Evolutionary conservation across 805 yeast species (phyloP).

Genomic region (Yamadazyma phyllophila): DNA sequence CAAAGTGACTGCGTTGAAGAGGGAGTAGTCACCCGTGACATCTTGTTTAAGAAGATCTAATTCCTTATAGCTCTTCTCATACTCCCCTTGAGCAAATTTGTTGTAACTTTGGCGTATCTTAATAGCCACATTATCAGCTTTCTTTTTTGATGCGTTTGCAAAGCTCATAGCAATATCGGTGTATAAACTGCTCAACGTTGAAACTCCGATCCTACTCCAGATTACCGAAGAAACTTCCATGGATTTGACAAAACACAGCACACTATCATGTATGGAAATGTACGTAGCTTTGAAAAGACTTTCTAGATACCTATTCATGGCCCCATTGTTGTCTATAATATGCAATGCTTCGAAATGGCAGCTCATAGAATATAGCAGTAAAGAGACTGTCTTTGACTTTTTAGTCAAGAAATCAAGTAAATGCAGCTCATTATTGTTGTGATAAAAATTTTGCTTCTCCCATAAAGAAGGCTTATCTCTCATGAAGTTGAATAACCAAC

Average conservation of each 20-base stretch:
- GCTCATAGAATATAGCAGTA: conserved; percentile 55
- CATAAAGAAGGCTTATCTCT: conserved; percentile 61
- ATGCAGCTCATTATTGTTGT: conserved; percentile 54
- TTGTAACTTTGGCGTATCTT: conserved; percentile 39
- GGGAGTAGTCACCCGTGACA: conserved; percentile 31
- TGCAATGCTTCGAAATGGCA: conserved; percentile 64
- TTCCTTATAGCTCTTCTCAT: conserved; percentile 36
- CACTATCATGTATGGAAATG: conserved; percentile 50
- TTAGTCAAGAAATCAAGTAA: conserved; percentile 59
- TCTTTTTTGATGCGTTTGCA: conserved; percentile 25
- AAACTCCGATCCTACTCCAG: conserved; percentile 54
- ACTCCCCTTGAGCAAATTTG: conserved; percentile 36
- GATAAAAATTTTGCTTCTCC: conserved; percentile 45
- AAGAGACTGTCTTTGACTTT: conserved; percentile 50
- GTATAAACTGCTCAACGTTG: conserved; percentile 46
- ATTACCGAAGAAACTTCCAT: conserved; percentile 45
- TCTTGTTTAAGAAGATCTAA: conserved; percentile 29
- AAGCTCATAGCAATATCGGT: conserved; percentile 45
- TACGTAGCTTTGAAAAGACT: conserved; percentile 56
- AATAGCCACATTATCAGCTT: conserved; percentile 39
- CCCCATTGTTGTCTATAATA: conserved; percentile 49
- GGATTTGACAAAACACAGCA: conserved; percentile 42
- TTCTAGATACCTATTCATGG: conserved; percentile 47
- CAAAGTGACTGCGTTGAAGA: conserved; percentile 41
- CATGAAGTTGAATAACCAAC: conserved; percentile 73